phyloP scores from a whole-genome alignment of 2,329 filamentous ascomycete species.

The Periconia macrospinosa region DNA sequence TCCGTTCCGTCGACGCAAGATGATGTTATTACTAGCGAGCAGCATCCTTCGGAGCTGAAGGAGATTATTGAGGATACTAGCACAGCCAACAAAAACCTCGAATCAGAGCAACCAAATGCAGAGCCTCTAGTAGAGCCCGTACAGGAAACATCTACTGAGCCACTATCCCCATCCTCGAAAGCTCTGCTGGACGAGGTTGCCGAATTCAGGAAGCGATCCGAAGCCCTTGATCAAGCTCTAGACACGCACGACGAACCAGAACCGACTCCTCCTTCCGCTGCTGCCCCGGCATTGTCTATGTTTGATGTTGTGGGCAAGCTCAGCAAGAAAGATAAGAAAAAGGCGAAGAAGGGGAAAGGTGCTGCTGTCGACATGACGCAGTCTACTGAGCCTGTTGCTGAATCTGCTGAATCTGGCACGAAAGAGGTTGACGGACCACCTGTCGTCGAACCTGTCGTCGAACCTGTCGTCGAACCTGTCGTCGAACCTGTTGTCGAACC shows the following conservation, averaged over 20 bases:
- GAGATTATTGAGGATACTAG: background rate
- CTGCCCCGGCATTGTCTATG: constrained; percentile 16
- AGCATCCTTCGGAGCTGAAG: background rate
- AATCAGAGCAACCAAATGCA: background rate
- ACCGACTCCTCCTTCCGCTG: constrained; percentile 11
- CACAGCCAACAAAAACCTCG: background rate
- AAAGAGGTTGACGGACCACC: background rate
- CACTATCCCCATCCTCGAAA: constrained; percentile 27
- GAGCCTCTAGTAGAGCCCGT: background rate
- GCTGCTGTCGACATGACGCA: constrained; percentile 18
- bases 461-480: background rate
- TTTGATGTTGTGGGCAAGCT: constrained; percentile 31
- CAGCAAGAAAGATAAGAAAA: constrained; percentile 34
- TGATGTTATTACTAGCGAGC: background rate
- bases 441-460: background rate
- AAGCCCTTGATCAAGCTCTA: constrained; percentile 26
- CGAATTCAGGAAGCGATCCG: constrained; percentile 29
- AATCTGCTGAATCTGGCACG: constrained; percentile 7
- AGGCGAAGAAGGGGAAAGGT: constrained; percentile 23
- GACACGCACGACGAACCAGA: constrained; percentile 10
- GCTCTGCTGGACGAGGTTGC: constrained; percentile 28
- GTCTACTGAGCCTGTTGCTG: constrained; percentile 26
- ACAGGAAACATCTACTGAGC: background rate
- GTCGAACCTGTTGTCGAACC: background rate
- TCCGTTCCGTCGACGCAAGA: background rate